Conservation (phyloP, 23 red algal genomes). For the Agarophyton chilense region DNA sequence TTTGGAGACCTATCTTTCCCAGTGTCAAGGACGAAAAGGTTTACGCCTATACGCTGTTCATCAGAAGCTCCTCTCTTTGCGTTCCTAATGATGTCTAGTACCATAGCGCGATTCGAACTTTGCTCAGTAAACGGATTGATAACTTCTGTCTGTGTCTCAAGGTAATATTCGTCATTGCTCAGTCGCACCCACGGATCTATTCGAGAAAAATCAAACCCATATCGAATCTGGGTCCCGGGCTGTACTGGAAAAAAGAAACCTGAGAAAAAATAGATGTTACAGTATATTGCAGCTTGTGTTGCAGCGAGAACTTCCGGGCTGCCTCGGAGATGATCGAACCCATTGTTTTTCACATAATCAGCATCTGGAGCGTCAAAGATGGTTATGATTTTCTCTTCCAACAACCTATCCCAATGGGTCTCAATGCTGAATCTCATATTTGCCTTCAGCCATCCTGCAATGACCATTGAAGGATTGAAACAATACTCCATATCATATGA, state of each 20-base stretch:
- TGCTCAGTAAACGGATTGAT: not conserved
- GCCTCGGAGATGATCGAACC: constrained; percentile 21
- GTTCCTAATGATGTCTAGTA: constrained; percentile 20
- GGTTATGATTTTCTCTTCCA: not conserved
- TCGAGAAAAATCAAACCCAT: constrained; percentile 16
- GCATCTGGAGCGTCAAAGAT: not conserved
- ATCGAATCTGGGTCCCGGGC: constrained; percentile 43
- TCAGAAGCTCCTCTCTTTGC: not conserved
- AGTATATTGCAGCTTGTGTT: constrained; percentile 34
- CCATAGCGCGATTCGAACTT: constrained; percentile 4
- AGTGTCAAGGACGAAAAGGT: constrained; percentile 33
- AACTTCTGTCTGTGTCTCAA: constrained; percentile 6
- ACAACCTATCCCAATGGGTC: constrained; percentile 5
- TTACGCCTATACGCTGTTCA: not conserved
- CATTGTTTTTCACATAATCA: constrained; percentile 7
- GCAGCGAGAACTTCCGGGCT: not conserved
- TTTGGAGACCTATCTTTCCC: not conserved
- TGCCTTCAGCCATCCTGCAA: constrained; percentile 2
- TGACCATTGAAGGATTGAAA: constrained; percentile 8
- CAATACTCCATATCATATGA: constrained; percentile 53
- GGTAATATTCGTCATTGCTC: constrained; percentile 33
- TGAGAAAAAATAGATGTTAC: constrained; percentile 77
- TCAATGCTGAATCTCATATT: constrained; percentile 12
- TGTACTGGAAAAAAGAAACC: constrained; percentile 62
- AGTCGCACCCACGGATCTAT: constrained; percentile 29